Conservation (phyloP, 441 rosid genomes). For the Geranium incanum region DNA sequence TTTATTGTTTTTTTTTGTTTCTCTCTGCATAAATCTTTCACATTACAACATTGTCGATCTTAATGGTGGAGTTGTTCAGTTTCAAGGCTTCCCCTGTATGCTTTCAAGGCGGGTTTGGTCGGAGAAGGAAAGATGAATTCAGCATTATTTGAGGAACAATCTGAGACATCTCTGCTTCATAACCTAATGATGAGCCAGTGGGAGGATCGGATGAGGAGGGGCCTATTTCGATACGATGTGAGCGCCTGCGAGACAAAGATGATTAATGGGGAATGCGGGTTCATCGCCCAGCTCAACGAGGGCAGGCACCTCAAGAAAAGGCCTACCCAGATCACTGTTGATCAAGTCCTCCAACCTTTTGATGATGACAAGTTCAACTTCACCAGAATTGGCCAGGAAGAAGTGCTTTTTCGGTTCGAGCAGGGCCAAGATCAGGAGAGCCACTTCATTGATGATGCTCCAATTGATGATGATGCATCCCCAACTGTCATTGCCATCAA, state of each 20-base stretch:
- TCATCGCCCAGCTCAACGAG: slow-evolving; percentile 86
- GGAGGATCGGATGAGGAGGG: slow-evolving; percentile 83
- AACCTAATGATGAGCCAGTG: slow-evolving; percentile 35
- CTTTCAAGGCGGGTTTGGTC: slow-evolving; percentile 40
- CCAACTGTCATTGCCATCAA: slow-evolving; percentile 90
- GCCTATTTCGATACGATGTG: slow-evolving; percentile 93
- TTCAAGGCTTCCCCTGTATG: slow-evolving; percentile 65
- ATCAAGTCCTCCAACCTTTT: slow-evolving; percentile 83
- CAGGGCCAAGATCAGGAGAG: slow-evolving; percentile 59
- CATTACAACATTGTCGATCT: no score
- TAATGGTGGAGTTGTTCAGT: slow-evolving; percentile 27
- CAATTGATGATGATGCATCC: slow-evolving; percentile 59
- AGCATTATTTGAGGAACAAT: no score
- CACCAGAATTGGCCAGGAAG: slow-evolving; percentile 91
- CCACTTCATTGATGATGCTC: slow-evolving; percentile 65
- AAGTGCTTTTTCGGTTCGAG: slow-evolving; percentile 83
- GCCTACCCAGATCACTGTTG: slow-evolving; percentile 87
- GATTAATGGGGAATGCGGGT: slow-evolving; percentile 52
- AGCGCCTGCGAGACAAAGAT: slow-evolving; percentile 92
- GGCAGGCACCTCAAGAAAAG: slow-evolving; percentile 93
- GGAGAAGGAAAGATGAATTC: no score
- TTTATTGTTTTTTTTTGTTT: no score
- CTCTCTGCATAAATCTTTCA: no score
- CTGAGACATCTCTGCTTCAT: no score
- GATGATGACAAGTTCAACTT: slow-evolving; percentile 84